phyloP scores from a whole-genome alignment of 768 basidiomycete genomes.

The Kwoniella heveanensis region DNA sequence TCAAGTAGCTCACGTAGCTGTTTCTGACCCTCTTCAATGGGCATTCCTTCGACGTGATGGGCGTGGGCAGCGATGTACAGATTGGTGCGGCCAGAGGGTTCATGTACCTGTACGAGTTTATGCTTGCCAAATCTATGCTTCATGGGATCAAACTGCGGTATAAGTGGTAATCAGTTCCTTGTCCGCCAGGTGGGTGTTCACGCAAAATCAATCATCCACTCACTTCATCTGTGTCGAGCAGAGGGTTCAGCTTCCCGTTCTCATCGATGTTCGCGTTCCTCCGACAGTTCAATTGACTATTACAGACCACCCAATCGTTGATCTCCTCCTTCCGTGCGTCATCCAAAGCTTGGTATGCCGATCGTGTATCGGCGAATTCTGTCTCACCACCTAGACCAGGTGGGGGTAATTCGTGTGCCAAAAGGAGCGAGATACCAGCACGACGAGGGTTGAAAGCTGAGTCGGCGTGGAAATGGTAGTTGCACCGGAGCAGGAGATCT shows the following conservation, averaged over 20 bases:
- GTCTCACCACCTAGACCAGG: conserved; percentile 33
- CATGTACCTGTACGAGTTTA: conserved; percentile 28
- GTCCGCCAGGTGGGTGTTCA: no score
- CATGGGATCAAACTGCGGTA: conserved; percentile 30
- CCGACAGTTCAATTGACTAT: conserved; percentile 36
- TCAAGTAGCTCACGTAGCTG: conserved; percentile 13
- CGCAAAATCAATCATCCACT: no score
- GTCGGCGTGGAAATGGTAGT: conserved; percentile 29
- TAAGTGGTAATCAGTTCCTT: conserved; percentile 19
- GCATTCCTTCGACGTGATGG: conserved; percentile 40
- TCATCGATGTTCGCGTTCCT: conserved; percentile 26
- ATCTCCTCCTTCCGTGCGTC: conserved; percentile 28
- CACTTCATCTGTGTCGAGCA: conserved; percentile 22
- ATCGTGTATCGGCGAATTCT: conserved; percentile 40
- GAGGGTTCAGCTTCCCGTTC: conserved; percentile 18
- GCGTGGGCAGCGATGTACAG: conserved; percentile 41
- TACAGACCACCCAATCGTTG: conserved; percentile 30
- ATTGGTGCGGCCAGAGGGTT: conserved; percentile 30
- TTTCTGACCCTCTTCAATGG: conserved; percentile 22
- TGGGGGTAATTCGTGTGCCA: conserved; percentile 38
- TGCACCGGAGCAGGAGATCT: conserved; percentile 26
- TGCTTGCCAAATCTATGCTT: conserved; percentile 39
- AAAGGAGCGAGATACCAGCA: conserved; percentile 28
- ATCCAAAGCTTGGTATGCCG: conserved; percentile 33
- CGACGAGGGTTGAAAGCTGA: conserved; percentile 33